Evolutionary conservation across 2,329 filamentous ascomycete species (phyloP).

Genomic region (Amauroascus verrucosus): DNA sequence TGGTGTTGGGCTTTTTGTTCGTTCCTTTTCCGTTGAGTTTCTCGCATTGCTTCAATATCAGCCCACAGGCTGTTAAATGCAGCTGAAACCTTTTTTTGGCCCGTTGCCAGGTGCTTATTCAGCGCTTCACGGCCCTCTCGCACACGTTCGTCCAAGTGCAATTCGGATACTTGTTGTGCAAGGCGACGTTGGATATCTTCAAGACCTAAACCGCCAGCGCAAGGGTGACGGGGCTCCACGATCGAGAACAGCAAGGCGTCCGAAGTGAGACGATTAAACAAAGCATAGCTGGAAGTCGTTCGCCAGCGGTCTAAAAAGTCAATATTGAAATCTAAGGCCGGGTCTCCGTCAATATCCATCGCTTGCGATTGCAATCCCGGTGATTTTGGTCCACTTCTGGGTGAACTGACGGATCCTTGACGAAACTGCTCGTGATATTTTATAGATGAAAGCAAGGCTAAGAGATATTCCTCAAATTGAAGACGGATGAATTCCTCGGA

Average conservation of each 20-base stretch:
- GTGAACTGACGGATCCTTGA: conserved; percentile 15
- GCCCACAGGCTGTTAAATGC: conserved; percentile 83
- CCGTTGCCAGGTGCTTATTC: conserved; percentile 78
- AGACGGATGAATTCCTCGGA: conserved; percentile 96
- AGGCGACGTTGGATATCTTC: conserved; percentile 89
- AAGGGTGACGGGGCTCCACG: conserved; percentile 84
- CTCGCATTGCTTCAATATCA: conserved; percentile 73
- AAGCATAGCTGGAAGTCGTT: conserved; percentile 77
- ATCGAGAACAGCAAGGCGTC: conserved; percentile 90
- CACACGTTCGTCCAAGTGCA: conserved; percentile 86
- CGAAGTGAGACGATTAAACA: conserved; percentile 65
- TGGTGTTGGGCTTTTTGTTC: conserved; percentile 24
- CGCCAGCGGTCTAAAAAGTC: conserved; percentile 86
- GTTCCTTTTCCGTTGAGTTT: conserved; percentile 53
- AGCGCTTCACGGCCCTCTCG: conserved; percentile 73
- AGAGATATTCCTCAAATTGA: conserved; percentile 92
- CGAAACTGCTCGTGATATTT: conserved; percentile 68
- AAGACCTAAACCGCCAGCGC: conserved; percentile 80
- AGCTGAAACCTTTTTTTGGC: conserved; percentile 75
- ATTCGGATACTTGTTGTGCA: conserved; percentile 81
- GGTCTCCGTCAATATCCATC: conserved; percentile 64
- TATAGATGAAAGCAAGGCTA: conserved; percentile 75
- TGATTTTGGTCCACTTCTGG: conserved; percentile 26
- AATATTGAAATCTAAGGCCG: conserved; percentile 67
- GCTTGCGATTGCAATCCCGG: conserved; percentile 44